Evolutionary conservation across 495 filamentous ascomycete species (phyloP), one percentile per base, ranked within the genome.

Genomic region (Evansstolkia leycettana): DNA sequence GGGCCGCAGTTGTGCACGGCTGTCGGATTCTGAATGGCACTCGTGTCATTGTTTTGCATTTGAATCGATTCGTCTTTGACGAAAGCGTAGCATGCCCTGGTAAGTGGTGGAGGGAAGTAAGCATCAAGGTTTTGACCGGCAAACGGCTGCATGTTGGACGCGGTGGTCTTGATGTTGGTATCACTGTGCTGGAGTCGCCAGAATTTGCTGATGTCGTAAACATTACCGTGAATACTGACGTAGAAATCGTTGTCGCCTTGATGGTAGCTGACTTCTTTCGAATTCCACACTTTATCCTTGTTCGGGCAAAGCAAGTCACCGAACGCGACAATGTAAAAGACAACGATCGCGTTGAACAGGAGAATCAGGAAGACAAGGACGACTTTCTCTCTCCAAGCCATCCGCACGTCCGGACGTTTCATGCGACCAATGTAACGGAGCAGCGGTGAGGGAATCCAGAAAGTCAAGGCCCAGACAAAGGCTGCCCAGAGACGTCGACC

Each of bases 301-400:
- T 90, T 83, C 13, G 90, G 90, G 51, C 90, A 98, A 7, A 95
- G 68, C 8, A 96, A 55, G 24, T 68, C 72, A 30, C 89, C 86
- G 41, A 98, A 86, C 18, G 66, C 72, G 46, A 93, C 77, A 48
- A 98, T 95, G 68, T 84, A 94, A 62, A 98, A 98, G 31, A 94
- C 71, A 41, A 98, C 74, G 27, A 75, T 52, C 10, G 58, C 89
- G 54, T 98, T 98, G 43, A 94, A 59, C 19, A 96, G 44, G 15
- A 84, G 51, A 41, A 98, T 96, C 38, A 94, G 39, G 20, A 80
- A 58, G 17, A 84, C 72, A 7, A 98, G 66, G 4, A 94, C 77
- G 26, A 98, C 25, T 58, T 98, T 98, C 47, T 98, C 90, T 52
- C 89, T 67, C 90, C 90, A 98, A 4, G 90, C 90, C 75, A 96